These are phyloP conservation scores for Fusarium sororula DNA, from an alignment of 2,329 filamentous ascomycete genomes.

Conservation along the genomic window DNA sequence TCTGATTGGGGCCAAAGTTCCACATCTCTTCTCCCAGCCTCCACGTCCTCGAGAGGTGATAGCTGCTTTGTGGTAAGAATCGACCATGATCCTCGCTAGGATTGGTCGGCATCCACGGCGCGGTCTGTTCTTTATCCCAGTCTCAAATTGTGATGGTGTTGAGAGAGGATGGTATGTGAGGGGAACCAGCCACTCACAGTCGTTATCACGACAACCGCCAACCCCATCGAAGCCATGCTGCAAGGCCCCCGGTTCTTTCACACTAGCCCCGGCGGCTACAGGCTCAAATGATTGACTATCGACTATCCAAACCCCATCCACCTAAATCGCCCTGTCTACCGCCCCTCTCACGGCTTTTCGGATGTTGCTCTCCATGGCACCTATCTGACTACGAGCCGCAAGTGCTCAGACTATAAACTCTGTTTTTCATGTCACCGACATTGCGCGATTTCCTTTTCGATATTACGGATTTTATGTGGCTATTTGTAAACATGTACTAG, in stretches of 20 bases:
- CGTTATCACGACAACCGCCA: slow-evolving; percentile 11
- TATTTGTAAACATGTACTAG: too few relatives aligned
- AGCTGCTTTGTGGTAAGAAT: background rate
- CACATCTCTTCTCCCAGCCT: slow-evolving; percentile 13
- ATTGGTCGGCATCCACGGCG: background rate
- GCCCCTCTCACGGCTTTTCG: too few relatives aligned
- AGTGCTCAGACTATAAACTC: too few relatives aligned
- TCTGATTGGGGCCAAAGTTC: background rate
- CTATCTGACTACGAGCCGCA: too few relatives aligned
- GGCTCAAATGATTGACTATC: slow-evolving; percentile 7
- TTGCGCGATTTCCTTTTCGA: too few relatives aligned
- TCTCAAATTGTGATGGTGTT: too few relatives aligned
- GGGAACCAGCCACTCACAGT: slow-evolving; percentile 25
- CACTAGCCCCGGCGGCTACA: slow-evolving; percentile 32
- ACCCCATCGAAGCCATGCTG: slow-evolving; percentile 5
- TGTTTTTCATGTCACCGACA: too few relatives aligned
- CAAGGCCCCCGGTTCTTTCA: slow-evolving; percentile 27
- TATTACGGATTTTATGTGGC: too few relatives aligned
- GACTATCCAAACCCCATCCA: too few relatives aligned
- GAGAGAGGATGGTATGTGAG: background rate
- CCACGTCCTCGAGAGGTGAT: background rate
- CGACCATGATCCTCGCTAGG: background rate
- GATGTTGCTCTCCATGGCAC: too few relatives aligned
- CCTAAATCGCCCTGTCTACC: too few relatives aligned
- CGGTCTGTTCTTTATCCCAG: too few relatives aligned